These are phyloP conservation scores for Purpureocillium lavendulum DNA, from an alignment of 2,329 filamentous ascomycete species.

Conservation along the genomic window DNA sequence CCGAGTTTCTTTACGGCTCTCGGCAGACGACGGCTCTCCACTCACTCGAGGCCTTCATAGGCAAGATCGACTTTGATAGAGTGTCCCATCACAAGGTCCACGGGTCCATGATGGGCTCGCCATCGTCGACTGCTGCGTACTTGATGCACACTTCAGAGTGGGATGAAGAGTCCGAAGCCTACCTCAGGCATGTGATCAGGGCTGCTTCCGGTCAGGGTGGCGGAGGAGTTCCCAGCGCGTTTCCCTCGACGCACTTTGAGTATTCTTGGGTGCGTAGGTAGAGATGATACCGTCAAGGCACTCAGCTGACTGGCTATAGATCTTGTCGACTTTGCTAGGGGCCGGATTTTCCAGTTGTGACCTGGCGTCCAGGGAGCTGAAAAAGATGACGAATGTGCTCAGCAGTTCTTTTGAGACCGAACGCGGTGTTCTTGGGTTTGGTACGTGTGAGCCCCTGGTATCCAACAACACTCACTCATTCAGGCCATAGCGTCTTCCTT, in stretches of 20 bases:
- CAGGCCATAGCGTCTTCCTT: neutral
- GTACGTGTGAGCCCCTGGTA: neutral
- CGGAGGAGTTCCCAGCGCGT: slow-evolving; percentile 8
- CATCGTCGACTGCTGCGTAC: slow-evolving; percentile 12
- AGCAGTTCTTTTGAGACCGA: slow-evolving; percentile 1
- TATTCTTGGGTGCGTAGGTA: slow-evolving; percentile 1
- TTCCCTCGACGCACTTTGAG: slow-evolving; percentile 6
- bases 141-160: slow-evolving; percentile 8
- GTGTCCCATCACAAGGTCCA: slow-evolving; percentile 5
- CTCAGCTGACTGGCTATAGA: neutral
- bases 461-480: neutral
- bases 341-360: slow-evolving; percentile 4
- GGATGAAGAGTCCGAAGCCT: slow-evolving; percentile 10
- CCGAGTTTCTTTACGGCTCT: neutral
- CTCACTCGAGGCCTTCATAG: slow-evolving; percentile 12
- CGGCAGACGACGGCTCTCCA: neutral
- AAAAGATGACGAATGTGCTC: slow-evolving; percentile 1
- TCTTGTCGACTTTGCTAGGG: slow-evolving; percentile 3
- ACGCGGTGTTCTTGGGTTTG: slow-evolving; percentile 7
- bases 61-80: slow-evolving; percentile 9
- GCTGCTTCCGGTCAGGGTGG: neutral
- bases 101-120: slow-evolving; percentile 12
- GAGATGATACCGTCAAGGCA: neutral
- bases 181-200: slow-evolving; percentile 6
- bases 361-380: slow-evolving; percentile 1